Evolutionary conservation across 495 filamentous ascomycete genomes (phyloP), one percentile per base, ranked within the genome.

Genomic region (Staphylotrichum tortipilum): DNA sequence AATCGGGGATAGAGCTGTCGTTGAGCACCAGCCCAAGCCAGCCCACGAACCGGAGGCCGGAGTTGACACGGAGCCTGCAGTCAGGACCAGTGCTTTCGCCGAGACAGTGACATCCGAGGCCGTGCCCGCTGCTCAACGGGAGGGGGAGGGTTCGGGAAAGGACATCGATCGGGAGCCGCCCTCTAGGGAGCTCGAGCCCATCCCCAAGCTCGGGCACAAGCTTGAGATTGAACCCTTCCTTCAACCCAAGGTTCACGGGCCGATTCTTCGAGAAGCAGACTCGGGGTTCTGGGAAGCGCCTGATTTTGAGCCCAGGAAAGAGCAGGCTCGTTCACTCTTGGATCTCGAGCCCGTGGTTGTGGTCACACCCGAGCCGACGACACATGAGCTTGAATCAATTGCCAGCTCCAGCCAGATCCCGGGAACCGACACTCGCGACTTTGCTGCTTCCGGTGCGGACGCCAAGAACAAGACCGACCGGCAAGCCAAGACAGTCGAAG

Each of bases 241-340:
- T 21, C 45, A 49, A 4, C 43, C 43, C 12, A 44, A 41, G 33
- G 5, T 46, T 29, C 31, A 37, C 15, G 40, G 39, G 12, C 26
- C 24, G 7, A 21, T 57, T 2, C 36, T 58, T 7, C 33, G 62
- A n/a, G 53, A 63, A 17, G 60, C 54, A n/a, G 62, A 65, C 39
- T 65, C 62, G 10, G 62, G 62, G 3, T 65, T 65, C 51, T 65
- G 62, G 62, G 61, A 64, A 18, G 44, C 42, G 1, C 54, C 59
- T 17, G 57, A 60, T 22, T 23, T 44, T 5, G 58, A 61, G 33
- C 26, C 31, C 28, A 17, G 47, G 11, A 57, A 54, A 47, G 45
- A 54, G 22, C 47, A 33, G 9, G 41, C 56, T 28, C 45, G 56
- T 22, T 55, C 56, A 14, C 18, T 61, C 15, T 28, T 51, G 3